A percentile compares a stretch with the other conserved stretches of the same genome.
Evolutionary conservation across 345 rosid species (phyloP).

Genomic region (Linum lewisii): DNA sequence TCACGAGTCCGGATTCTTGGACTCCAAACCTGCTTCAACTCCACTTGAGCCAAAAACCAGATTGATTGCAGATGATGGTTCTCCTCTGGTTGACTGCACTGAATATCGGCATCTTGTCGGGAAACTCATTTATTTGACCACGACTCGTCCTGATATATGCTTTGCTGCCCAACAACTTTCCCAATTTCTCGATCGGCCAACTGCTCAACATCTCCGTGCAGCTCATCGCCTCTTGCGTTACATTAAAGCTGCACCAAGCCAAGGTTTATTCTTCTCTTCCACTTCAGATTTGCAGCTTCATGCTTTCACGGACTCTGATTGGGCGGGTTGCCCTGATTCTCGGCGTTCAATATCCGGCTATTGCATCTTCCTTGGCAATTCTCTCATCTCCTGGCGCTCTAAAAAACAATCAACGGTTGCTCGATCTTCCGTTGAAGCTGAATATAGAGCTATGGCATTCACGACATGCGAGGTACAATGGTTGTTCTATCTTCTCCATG

Average conservation of each 20-base stretch:
- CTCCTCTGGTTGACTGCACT: neutral
- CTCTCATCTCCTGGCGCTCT: neutral
- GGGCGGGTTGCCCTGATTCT: neutral
- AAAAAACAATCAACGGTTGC: neutral
- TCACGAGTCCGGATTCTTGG: neutral
- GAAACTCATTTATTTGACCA: neutral
- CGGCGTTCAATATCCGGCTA: neutral
- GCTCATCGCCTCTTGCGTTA: neutral
- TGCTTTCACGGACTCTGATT: neutral
- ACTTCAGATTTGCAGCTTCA: neutral
- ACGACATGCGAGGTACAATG: neutral
- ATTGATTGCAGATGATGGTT: neutral
- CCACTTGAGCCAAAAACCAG: neutral
- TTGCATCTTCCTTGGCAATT: neutral
- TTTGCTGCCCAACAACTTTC: neutral
- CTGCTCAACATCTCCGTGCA: neutral
- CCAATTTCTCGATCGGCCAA: neutral
- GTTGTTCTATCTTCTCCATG: neutral
- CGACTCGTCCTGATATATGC: too few relatives aligned
- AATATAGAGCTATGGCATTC: neutral
- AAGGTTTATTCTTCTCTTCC: neutral
- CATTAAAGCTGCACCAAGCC: neutral
- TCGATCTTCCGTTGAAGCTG: neutral
- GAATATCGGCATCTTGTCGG: neutral
- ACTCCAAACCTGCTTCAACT: neutral